phyloP scores from a whole-genome alignment of 768 basidiomycete species.

The Crepidotus variabilis region DNA sequence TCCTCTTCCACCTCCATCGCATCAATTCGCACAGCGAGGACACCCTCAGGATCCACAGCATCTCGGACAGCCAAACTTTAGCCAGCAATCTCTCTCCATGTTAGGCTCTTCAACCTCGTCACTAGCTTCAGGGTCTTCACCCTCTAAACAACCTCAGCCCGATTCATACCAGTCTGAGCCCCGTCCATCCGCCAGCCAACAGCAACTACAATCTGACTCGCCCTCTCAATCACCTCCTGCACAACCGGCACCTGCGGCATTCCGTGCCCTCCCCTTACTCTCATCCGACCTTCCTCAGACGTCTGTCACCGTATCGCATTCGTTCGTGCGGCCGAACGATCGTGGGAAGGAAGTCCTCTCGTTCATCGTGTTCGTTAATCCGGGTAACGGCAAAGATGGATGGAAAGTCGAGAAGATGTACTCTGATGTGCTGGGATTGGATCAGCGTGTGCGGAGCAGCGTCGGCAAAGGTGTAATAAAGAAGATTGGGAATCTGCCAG shows the following conservation, averaged over 20 bases:
- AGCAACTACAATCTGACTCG: constrained; percentile 10
- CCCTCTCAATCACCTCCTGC: constrained; percentile 18
- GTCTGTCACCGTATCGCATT: constrained; percentile 67
- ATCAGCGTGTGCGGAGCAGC: constrained; percentile 67
- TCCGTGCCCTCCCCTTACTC: constrained; percentile 72
- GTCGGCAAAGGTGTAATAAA: constrained; percentile 70
- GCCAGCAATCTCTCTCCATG: constrained; percentile 1
- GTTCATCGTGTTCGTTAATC: constrained; percentile 77
- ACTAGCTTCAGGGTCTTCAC: constrained; percentile 11
- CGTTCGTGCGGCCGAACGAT: constrained; percentile 85
- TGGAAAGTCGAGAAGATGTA: constrained; percentile 94
- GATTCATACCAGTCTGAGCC: constrained; percentile 10
- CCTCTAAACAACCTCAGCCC: constrained; percentile 20
- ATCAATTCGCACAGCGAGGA: constrained; percentile 21
- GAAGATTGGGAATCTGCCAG: constrained; percentile 79
- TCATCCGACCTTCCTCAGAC: constrained; percentile 72
- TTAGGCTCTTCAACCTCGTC: constrained; percentile 9
- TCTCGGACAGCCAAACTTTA: not conserved
- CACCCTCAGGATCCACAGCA: constrained; percentile 13
- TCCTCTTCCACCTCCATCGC: constrained; percentile 41
- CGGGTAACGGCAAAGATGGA: constrained; percentile 63
- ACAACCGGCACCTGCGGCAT: constrained; percentile 38
- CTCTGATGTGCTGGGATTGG: constrained; percentile 86
- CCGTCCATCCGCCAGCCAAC: constrained; percentile 13
- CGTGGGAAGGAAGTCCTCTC: constrained; percentile 89